Evolutionary conservation across 768 basidiomycete species (phyloP).

Genomic region (Hydnomerulius pinastri): DNA sequence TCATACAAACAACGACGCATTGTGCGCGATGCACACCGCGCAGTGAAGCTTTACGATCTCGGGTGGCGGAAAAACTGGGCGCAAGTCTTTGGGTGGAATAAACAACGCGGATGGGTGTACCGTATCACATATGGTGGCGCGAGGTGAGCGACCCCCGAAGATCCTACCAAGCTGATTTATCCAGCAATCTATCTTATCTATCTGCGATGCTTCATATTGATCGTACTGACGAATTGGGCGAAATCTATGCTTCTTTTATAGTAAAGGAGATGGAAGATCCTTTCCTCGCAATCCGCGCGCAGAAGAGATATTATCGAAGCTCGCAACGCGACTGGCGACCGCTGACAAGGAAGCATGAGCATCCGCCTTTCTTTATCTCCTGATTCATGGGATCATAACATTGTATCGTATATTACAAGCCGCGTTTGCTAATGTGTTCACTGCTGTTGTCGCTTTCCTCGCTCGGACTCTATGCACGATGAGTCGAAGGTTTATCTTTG

Average conservation of each 20-base stretch:
- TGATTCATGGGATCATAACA: too few relatives aligned
- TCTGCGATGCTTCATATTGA: neutral
- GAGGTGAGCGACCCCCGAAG: conserved; percentile 46
- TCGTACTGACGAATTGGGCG: neutral
- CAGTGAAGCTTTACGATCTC: conserved; percentile 68
- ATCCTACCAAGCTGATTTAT: neutral
- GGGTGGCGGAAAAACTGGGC: conserved; percentile 73
- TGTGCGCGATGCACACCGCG: conserved; percentile 62
- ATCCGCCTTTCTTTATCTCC: too few relatives aligned
- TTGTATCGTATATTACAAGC: too few relatives aligned
- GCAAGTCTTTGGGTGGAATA: conserved; percentile 66
- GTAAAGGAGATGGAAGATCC: conserved; percentile 64
- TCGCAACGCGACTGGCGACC: conserved; percentile 63
- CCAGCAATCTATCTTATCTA: neutral
- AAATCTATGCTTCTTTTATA: conserved; percentile 25
- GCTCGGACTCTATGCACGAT: too few relatives aligned
- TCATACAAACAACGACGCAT: conserved; percentile 63
- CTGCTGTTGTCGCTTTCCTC: too few relatives aligned
- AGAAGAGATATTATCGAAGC: conserved; percentile 62
- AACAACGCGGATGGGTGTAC: conserved; percentile 50
- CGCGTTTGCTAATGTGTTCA: too few relatives aligned
- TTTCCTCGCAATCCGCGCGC: conserved; percentile 72
- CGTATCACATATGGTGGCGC: conserved; percentile 63
- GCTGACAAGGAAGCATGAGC: conserved; percentile 52
- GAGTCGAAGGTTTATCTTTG: neutral